Evolutionary conservation across 176 grass and related monocot species (phyloP), one percentile per base, ranked within the genome.

Genomic region (Rhynchospora breviuscula): DNA sequence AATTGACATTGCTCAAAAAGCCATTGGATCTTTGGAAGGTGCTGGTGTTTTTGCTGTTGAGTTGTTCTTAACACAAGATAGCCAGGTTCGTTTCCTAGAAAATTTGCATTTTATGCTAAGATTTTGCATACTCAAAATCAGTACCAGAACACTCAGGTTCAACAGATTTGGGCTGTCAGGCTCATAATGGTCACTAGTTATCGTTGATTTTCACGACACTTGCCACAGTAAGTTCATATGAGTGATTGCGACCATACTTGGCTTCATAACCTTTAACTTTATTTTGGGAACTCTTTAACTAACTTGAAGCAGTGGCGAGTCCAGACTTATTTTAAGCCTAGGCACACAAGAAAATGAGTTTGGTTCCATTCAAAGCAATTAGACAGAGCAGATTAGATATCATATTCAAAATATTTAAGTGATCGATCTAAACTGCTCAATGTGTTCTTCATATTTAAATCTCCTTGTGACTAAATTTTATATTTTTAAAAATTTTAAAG

Each of bases 41-140:
- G 93, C 93, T 76, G 91, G 97, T 85, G 91, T 96, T 81, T 96
- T 96, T 85, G 91, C 97, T 17, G 93, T 93, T 29, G 97, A 99
- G 84, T 88, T 99, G 79, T 99, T 99, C 86, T 88, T 99, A 81
- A 99, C 97, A 89, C 74, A 89, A 79, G 83, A 99, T 85, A 73
- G 88, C 53, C 85, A 96, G 97, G 93, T 96, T 95, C 83, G 84
- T 75, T 77, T 9, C 12, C 23, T 57, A 78, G 73, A 56, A 57
- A 78, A 57, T 8, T 8, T 57, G 48, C 25, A 78, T 56, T 33
- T 33, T 78, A 31, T 57, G 12, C 18, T 56, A 35, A 77, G 25
- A 14, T 57, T 57, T 78, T 78, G 25, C 17, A 46, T 46, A 71
- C 40, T 17, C 19, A 33, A 33, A 33, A 5, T 56, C 0, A 25